phyloP scores from a whole-genome alignment of 108 stramenopile species.

The Seminavis robusta region DNA sequence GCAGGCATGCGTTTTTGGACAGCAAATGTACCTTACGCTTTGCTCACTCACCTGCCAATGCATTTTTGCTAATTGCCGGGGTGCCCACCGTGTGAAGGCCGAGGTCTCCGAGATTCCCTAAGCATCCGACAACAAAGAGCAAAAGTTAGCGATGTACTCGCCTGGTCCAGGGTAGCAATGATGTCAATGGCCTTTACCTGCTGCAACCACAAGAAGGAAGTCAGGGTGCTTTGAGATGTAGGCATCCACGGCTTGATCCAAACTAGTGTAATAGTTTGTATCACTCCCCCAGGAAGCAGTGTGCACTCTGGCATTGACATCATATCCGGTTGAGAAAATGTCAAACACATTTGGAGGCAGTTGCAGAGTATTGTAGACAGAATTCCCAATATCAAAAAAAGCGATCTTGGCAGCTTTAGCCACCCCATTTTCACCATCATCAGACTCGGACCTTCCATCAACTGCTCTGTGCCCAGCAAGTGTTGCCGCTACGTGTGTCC shows the following conservation, averaged over 20 bases:
- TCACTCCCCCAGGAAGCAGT: slow-evolving; percentile 40
- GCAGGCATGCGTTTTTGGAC: background rate
- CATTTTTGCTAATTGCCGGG: slow-evolving; percentile 68
- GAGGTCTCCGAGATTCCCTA: slow-evolving; percentile 75
- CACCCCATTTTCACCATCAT: slow-evolving; percentile 41
- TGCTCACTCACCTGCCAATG: slow-evolving; percentile 17
- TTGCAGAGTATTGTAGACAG: slow-evolving; percentile 18
- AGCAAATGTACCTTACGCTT: background rate
- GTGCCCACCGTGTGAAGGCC: slow-evolving; percentile 42
- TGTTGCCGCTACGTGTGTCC: slow-evolving; percentile 44
- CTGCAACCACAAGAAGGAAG: slow-evolving; percentile 61
- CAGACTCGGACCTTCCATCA: no score
- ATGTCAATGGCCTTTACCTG: no score
- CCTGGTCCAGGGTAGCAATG: no score
- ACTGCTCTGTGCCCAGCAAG: no score
- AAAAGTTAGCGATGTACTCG: no score
- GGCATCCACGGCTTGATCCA: slow-evolving; percentile 25
- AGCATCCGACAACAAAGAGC: no score
- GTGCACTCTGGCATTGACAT: slow-evolving; percentile 27
- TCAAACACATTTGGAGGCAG: background rate
- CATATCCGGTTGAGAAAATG: background rate
- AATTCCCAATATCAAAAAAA: slow-evolving; percentile 51
- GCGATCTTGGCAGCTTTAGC: slow-evolving; percentile 40
- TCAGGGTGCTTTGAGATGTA: slow-evolving; percentile 32
- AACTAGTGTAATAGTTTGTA: slow-evolving; percentile 19